These are phyloP conservation scores for Hebeloma cylindrosporum DNA, from an alignment of 768 basidiomycete genomes.

Conservation along the genomic window DNA sequence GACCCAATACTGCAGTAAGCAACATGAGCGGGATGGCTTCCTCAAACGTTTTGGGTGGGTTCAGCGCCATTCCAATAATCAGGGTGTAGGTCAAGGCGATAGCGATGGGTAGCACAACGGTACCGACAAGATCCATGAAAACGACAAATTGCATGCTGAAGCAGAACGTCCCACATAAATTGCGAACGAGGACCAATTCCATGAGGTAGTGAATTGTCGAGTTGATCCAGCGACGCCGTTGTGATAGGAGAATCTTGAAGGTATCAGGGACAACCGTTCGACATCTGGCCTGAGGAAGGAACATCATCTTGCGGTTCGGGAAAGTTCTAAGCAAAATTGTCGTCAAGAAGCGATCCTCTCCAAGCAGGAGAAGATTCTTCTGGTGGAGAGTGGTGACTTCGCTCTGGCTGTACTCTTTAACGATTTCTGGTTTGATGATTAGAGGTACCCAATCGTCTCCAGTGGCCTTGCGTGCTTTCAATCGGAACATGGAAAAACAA, in stretches of 20 bases:
- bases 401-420: slow-evolving; percentile 94
- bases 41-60: slow-evolving; percentile 81
- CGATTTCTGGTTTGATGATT: slow-evolving; percentile 95
- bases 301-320: slow-evolving; percentile 99
- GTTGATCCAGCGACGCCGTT: slow-evolving; percentile 99
- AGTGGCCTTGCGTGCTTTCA: slow-evolving; percentile 85
- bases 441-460: slow-evolving; percentile 98
- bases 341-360: slow-evolving; percentile 98
- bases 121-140: slow-evolving; percentile 93
- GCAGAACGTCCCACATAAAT: slow-evolving; percentile 98
- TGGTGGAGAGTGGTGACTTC: slow-evolving; percentile 94
- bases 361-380: slow-evolving; percentile 94
- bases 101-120: slow-evolving; percentile 91
- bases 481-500: slow-evolving; percentile 99
- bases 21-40: slow-evolving; percentile 94
- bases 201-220: slow-evolving; percentile 99
- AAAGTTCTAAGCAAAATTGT: slow-evolving; percentile 96
- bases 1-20: slow-evolving; percentile 86
- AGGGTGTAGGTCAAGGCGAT: slow-evolving; percentile 89
- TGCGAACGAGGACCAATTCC: slow-evolving; percentile 96
- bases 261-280: slow-evolving; percentile 96
- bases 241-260: slow-evolving; percentile 89
- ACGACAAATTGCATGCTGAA: slow-evolving; percentile 99
- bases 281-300: slow-evolving; percentile 93
- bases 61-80: slow-evolving; percentile 75